Percentiles rank a stretch among this genome's conserved stretches.
These are phyloP conservation scores for Colletotrichum melonis DNA, from an alignment of 2,329 filamentous ascomycete genomes.

Conservation along the genomic window DNA sequence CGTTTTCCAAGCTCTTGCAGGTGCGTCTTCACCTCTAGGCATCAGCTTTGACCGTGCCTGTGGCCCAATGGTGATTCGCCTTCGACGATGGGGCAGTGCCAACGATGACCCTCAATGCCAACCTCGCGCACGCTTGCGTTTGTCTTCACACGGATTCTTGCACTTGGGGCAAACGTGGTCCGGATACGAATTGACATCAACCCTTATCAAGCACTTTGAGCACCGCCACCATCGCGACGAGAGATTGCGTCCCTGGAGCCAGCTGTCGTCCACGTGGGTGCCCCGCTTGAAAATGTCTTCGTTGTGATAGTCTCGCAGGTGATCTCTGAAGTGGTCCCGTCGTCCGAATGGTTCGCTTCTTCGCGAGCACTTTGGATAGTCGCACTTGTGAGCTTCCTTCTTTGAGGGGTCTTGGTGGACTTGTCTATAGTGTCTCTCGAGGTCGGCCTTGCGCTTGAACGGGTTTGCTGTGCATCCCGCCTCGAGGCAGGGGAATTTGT, in stretches of 20 bases:
- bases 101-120: conserved; percentile 23
- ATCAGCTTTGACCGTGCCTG: conserved; percentile 2
- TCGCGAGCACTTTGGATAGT: conserved; percentile 62
- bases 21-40: not conserved
- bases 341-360: conserved; percentile 60
- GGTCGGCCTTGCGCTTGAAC: conserved; percentile 66
- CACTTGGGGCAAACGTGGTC: conserved; percentile 56
- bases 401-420: conserved; percentile 55
- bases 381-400: conserved; percentile 60
- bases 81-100: conserved; percentile 11
- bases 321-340: conserved; percentile 68
- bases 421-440: conserved; percentile 63
- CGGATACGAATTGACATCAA: conserved; percentile 54
- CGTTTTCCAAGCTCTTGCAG: conserved; percentile 5
- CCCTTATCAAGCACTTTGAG: conserved; percentile 60
- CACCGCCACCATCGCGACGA: conserved; percentile 64
- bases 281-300: conserved; percentile 65
- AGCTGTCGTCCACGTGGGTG: conserved; percentile 46
- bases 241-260: conserved; percentile 53
- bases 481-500: conserved; percentile 46
- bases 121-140: conserved; percentile 45
- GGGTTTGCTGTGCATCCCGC: conserved; percentile 55
- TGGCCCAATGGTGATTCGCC: conserved; percentile 10
- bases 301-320: conserved; percentile 65
- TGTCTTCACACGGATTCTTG: conserved; percentile 57